Evolutionary conservation across 2,329 filamentous ascomycete genomes (phyloP), one percentile per base, ranked within the genome.

Genomic region (Blastomyces emzantsi): DNA sequence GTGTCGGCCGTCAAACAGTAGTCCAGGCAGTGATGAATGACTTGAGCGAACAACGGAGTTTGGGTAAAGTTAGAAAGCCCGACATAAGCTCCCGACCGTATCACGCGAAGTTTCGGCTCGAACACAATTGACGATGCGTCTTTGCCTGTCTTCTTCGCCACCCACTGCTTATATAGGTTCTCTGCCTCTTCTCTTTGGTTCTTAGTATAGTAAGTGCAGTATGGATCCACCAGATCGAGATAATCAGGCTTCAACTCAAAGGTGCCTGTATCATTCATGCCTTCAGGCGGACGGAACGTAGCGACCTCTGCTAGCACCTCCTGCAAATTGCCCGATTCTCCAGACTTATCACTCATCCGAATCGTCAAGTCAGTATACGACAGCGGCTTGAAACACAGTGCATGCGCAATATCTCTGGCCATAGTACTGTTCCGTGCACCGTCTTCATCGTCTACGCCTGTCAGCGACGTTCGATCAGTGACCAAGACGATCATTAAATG

Each of bases 181-280:
- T 99, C 94, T 0, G 93, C 91, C 74, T 99, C 94, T 72, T 99
- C 94, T 60, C 94, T 86, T 74, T 97, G 93, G 71, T 99, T 99
- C 73, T 96, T 96, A 71, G 87, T 95, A 75, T 96, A 99, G 72
- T 97, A 92, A 7, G 92, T 90, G 71, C 92, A 94, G 74, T 97
- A 99, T 0, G 95, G 94, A 73, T 99, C 95, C 60, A 99, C 86
- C 57, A 95, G 84, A 69, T 93, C 89, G 49, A 97, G 83, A 70
- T 88, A 94, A 65, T 96, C 85, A 4, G 89, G 86, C 72, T 92
- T 94, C 61, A 99, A 80, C 74, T 97, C 92, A 71, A 99, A 99
- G 0, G 90, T 96, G 64, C 95, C 94, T 19, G 92, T 90, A 73
- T 99, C 94, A 4, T 90, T 90, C 41, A 97, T 78, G 5, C 93